These are phyloP conservation scores for Ciborinia camelliae DNA, from an alignment of 2,329 filamentous ascomycete species.

Conservation along the genomic window DNA sequence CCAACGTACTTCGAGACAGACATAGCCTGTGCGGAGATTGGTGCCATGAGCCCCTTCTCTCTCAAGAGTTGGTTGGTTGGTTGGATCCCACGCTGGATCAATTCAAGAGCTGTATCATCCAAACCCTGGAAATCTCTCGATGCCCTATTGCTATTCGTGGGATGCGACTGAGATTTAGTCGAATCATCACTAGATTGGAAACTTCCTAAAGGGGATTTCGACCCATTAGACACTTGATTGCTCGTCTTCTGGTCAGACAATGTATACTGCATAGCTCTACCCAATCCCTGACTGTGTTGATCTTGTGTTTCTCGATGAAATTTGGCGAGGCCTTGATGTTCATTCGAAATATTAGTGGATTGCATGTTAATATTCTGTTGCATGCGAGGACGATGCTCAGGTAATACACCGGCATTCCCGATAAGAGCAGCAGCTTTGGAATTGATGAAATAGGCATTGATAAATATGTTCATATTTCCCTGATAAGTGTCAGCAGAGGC, in stretches of 20 bases:
- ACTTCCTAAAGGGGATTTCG: background rate
- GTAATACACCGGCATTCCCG: too few relatives aligned
- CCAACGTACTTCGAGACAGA: background rate
- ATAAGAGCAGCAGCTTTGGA: too few relatives aligned
- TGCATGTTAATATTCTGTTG: background rate
- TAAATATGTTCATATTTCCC: background rate
- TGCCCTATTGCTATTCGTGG: background rate
- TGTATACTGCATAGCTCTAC: too few relatives aligned
- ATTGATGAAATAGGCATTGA: background rate
- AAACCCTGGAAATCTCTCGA: accelerated
- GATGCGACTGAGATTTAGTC: too few relatives aligned
- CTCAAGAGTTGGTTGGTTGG: background rate
- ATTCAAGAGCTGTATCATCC: accelerated
- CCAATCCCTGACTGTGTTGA: too few relatives aligned
- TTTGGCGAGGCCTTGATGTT: too few relatives aligned
- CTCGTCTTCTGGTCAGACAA: background rate
- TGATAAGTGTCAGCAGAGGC: background rate
- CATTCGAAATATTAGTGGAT: too few relatives aligned
- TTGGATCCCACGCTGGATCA: accelerated
- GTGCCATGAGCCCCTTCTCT: background rate
- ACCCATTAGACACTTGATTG: accelerated
- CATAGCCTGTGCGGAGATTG: accelerated
- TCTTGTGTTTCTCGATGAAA: too few relatives aligned
- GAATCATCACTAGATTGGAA: background rate
- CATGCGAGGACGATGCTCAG: background rate